These are phyloP conservation scores for Ziziphus jujuba DNA, from an alignment of 306 rosid genomes.

Conservation along the genomic window DNA sequence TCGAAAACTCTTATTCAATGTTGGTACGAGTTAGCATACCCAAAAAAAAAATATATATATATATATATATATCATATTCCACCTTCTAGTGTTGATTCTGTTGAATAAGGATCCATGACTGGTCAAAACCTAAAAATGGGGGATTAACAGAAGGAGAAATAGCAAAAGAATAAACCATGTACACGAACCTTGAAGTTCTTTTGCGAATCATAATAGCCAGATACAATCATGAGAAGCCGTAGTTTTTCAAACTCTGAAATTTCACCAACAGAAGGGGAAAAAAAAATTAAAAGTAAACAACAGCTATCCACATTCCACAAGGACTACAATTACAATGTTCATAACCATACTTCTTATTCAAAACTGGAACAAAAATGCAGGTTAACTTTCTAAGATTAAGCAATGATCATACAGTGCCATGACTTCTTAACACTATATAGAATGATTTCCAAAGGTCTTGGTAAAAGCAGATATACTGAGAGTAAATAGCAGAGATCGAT, in stretches of 20 bases:
- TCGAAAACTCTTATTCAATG: no score
- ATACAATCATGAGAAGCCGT: slow-evolving; percentile 58
- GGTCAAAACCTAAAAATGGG: not conserved
- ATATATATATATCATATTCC: no score
- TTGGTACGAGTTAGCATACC: no score
- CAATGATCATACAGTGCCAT: no score
- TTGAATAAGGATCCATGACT: not conserved
- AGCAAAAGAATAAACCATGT: not conserved
- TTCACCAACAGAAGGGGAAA: not conserved
- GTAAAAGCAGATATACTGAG: no score
- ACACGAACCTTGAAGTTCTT: slow-evolving; percentile 74
- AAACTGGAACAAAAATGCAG: not conserved
- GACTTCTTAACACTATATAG: no score
- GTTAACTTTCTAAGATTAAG: no score
- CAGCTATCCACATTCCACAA: not conserved
- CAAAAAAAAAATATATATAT: no score
- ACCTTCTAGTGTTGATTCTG: no score
- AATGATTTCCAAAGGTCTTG: no score
- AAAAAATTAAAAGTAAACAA: not conserved
- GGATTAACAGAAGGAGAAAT: slow-evolving; percentile 5
- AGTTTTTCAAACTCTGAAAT: slow-evolving; percentile 66
- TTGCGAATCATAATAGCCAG: slow-evolving; percentile 62
- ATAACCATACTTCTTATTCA: not conserved
- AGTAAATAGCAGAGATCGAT: no score
- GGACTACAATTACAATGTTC: not conserved